Evolutionary conservation across 371 early-diverging fungal species (phyloP), one percentile per base, ranked within the genome.

Genomic region (Syncephalastrum contaminatum): DNA sequence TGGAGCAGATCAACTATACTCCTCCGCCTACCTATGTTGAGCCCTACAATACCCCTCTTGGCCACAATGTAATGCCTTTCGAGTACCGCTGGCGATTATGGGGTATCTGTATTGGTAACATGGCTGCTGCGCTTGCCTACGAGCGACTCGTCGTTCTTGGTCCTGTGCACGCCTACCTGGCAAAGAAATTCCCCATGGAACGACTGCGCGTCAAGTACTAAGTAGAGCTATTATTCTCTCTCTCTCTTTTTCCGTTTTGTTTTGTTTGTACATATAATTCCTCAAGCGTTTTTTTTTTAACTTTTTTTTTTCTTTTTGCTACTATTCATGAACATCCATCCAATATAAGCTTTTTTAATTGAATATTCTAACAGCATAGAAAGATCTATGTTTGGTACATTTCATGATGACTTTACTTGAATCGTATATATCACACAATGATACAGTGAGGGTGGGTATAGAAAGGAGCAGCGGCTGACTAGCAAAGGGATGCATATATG

Each of bases 41-140:
- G 52, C 63, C 54, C 10, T 91, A 85, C 63, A 84, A 88, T 61
- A 72, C 73, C 10, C 74, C 73, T 16, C 52, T 73, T 2, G 88
- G 88, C 14, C 86, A 88, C 60, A 90, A 90, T 45, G 83, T 90
- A 6, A 59, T 92, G 69, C 91, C 91, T 10, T 58, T 53, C 18
- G 54, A 54, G 39, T 89, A 88, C 74, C 77, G 92, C 30, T 84
- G 80, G 79, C 65, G 70, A 27, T 70, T 92, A 43, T 85, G 84
- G 83, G 81, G 70, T 6, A 27, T 69, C 43, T 70, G 69, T 21
- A 57, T 80, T 2, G 60, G 56, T 39, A 79, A 80, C 22, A 60
- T 69, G 14, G 63, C 66, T 14, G 53, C 68, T 27, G 67, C 67
- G 25, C 49, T 77, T 19, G 49, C 58, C 20, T 83, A 63, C 51